phyloP scores from a whole-genome alignment of 2,329 filamentous ascomycete genomes.

The Reticulascus tulasneorum region DNA sequence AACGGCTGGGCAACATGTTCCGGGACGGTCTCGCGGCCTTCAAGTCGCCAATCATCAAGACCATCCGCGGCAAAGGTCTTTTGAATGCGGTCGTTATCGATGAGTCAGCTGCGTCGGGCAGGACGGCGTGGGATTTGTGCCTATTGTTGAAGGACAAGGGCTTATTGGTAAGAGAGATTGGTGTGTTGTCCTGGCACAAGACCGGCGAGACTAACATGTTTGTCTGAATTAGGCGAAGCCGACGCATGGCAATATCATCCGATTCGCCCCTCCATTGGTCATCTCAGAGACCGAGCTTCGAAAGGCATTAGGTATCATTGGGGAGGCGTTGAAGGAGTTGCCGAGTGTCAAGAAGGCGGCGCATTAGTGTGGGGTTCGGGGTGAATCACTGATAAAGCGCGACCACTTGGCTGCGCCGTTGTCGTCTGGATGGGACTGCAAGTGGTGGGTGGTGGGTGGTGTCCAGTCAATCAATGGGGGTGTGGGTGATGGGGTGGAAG shows the following conservation, averaged over 20 bases:
- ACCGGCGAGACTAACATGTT: slow-evolving; percentile 12
- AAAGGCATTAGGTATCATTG: slow-evolving; percentile 73
- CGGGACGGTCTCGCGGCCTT: slow-evolving; percentile 72
- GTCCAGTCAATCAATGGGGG: slow-evolving; percentile 2
- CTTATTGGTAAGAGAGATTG: slow-evolving; percentile 63
- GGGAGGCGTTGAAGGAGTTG: slow-evolving; percentile 76
- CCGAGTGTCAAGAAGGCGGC: slow-evolving; percentile 49
- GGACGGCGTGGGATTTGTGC: slow-evolving; percentile 94
- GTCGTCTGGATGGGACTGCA: no score
- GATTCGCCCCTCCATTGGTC: slow-evolving; percentile 91
- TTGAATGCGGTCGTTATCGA: slow-evolving; percentile 97
- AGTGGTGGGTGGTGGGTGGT: slow-evolving; percentile 2
- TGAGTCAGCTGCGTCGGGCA: slow-evolving; percentile 77
- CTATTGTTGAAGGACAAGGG: slow-evolving; percentile 95
- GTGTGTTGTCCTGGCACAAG: slow-evolving; percentile 3
- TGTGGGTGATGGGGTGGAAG: slow-evolving; percentile 1
- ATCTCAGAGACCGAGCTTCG: slow-evolving; percentile 86
- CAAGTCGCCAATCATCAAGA: slow-evolving; percentile 74
- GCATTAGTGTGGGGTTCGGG: slow-evolving; percentile 25
- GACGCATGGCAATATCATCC: slow-evolving; percentile 97
- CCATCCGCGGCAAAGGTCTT: slow-evolving; percentile 85
- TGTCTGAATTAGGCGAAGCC: slow-evolving; percentile 74
- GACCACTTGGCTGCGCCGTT: no score
- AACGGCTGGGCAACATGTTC: slow-evolving; percentile 78
- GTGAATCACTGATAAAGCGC: neutral